These are phyloP conservation scores for Mycogone perniciosa DNA, from an alignment of 2,329 filamentous ascomycete species.

Conservation along the genomic window DNA sequence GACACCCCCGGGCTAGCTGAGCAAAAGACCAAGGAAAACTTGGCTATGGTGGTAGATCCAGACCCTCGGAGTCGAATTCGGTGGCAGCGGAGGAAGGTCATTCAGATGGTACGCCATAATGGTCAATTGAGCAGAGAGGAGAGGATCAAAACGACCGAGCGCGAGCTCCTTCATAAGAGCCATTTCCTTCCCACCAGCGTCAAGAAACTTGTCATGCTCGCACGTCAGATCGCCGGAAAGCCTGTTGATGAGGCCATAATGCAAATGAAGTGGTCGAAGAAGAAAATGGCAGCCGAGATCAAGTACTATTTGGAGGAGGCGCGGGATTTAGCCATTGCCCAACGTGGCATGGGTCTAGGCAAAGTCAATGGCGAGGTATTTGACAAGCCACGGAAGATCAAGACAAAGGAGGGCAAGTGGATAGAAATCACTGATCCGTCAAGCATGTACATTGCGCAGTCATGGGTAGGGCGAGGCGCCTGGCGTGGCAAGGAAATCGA, in stretches of 20 bases:
- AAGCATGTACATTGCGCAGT: conserved; percentile 84
- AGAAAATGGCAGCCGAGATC: conserved; percentile 81
- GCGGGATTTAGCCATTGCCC: conserved; percentile 71
- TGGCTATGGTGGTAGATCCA: conserved; percentile 65
- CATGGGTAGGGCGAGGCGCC: conserved; percentile 79
- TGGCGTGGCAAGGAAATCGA: conserved; percentile 54
- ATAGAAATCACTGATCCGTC: conserved; percentile 66
- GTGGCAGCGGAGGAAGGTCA: conserved; percentile 81
- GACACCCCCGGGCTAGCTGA: conserved; percentile 27
- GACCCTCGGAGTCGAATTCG: conserved; percentile 62
- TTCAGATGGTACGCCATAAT: conserved; percentile 63
- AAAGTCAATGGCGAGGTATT: conserved; percentile 34
- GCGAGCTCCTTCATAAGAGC: conserved; percentile 52
- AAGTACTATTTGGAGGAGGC: conserved; percentile 73
- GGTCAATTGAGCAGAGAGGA: conserved; percentile 50
- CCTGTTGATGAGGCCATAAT: conserved; percentile 86
- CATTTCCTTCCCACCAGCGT: conserved; percentile 73
- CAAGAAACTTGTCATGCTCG: conserved; percentile 85
- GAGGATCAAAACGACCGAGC: conserved; percentile 59
- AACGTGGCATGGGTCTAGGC: conserved; percentile 76
- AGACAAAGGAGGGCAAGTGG: conserved; percentile 68
- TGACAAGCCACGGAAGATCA: conserved; percentile 46
- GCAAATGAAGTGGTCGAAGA: conserved; percentile 94
- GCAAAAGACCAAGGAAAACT: conserved; percentile 40
- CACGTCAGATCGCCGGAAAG: conserved; percentile 87